Evolutionary conservation across 805 yeast species (phyloP), one percentile per base, ranked within the genome.

Genomic region (Zygosaccharomyces gambellarensis): DNA sequence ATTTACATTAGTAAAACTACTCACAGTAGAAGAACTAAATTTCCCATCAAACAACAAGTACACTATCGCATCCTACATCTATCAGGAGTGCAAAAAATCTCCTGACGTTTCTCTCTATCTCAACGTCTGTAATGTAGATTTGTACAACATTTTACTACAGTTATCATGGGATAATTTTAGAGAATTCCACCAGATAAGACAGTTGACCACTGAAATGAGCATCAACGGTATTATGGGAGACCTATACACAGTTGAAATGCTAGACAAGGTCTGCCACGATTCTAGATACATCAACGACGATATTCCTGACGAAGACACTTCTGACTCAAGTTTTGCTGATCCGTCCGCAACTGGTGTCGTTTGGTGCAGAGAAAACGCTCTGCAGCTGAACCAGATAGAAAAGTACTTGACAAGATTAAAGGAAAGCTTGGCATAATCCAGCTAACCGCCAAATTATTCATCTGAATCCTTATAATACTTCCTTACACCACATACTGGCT

Each of bases 191-290:
- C 57, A 51, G 39, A 45, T 59, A 34, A 49, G 46, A 29, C 56
- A 55, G 14, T 23, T 64, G 6, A 53, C 61, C 5, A 46, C 56
- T 2, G 70, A 66, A 48, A 64, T 66, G 69, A 57, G 54, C 22
- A 58, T 55, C n/a, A 64, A 65, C 30, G 70, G 70, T 29, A 58
- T 65, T 5, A 48, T 52, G 23, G 70, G 69, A 3, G 66, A 66
- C 45, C 45, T 62, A 11, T 39, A 54, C n/a, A 65, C 70, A 3
- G 53, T 64, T 1, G 63, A 58, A 32, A 42, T 61, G 6, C 47
- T 66, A 3, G 61, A 58, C 17, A 46, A 49, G 14, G 55, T 64
- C 6, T 48, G 55, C 3, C 39, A 47, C 7, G 62, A 57, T 31
- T 46, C 61, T 27, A 51, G 56, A 34, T 44, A 49, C 25, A 53